Evolutionary conservation across 2,329 filamentous ascomycete species (phyloP).

Genomic region (Claviceps maximensis): DNA sequence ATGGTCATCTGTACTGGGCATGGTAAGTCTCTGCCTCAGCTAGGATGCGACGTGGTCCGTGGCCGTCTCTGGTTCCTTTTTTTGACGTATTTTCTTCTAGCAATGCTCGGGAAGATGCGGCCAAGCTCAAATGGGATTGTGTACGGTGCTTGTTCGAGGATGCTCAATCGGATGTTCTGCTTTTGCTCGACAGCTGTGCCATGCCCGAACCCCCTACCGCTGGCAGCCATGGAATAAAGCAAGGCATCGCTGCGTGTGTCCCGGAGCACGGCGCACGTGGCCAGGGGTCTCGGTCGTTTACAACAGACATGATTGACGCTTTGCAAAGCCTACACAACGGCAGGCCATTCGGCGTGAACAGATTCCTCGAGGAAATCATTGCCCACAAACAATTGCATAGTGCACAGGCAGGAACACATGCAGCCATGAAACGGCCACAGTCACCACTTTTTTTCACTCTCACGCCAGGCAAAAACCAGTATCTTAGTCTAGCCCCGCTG

Average conservation of each 20-base stretch:
- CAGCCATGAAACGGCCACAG: constrained; percentile 31
- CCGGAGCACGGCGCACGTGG: constrained; percentile 35
- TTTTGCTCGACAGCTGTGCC: constrained; percentile 49
- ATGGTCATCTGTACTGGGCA: constrained; percentile 53
- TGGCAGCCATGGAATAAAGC: constrained; percentile 44
- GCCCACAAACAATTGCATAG: constrained; percentile 31
- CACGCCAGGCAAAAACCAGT: constrained; percentile 38
- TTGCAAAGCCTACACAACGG: constrained; percentile 39
- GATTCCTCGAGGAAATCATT: constrained; percentile 42
- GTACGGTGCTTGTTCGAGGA: constrained; percentile 50
- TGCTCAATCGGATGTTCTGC: constrained; percentile 47
- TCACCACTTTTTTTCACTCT: constrained; percentile 42
- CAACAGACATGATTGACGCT: constrained; percentile 41
- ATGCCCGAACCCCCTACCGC: constrained; percentile 35
- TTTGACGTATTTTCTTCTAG: constrained; percentile 23
- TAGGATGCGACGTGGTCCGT: background rate
- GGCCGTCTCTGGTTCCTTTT: constrained; percentile 22
- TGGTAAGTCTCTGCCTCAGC: constrained; percentile 37
- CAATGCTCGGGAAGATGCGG: constrained; percentile 42
- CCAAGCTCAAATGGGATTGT: constrained; percentile 50
- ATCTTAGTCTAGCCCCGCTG: constrained; percentile 38
- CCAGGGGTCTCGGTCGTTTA: constrained; percentile 40
- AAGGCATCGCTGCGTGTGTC: constrained; percentile 47
- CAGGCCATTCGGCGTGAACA: constrained; percentile 42
- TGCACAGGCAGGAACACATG: constrained; percentile 25